Evolutionary conservation across 163 green algal genomes (phyloP), one percentile per base, ranked within the genome.

Genomic region (Scenedesmus sp.): DNA sequence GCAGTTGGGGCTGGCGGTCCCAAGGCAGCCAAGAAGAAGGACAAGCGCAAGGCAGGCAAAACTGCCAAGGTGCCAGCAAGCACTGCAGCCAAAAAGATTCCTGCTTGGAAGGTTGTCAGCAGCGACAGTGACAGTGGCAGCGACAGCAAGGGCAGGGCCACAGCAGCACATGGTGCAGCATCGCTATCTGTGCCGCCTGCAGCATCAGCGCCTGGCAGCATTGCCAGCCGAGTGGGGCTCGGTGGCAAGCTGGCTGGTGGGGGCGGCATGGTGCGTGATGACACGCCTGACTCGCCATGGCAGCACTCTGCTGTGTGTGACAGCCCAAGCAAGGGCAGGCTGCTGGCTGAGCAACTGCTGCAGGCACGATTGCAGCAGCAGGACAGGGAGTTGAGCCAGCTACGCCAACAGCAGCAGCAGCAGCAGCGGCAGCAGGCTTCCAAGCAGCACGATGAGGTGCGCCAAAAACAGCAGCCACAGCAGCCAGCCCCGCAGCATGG

Each of bases 311-410:
- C 68, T 33, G 84, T 49, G 10, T 51, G n/a, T 83, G 85, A 73
- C 6, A 90, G 59, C 59, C 56, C 56, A 22, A 81, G 83, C 83
- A 88, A 81, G 24, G 83, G 83, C 44, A 90, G 40, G 68, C 49
- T 56, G 43, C 73, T 90, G 24, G 85, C 85, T 56, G 85, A 90
- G 68, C 68, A 90, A 68, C 43, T 90, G n/a, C 85, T 90, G 85
- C 85, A 90, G 68, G 85, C 85, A 7, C 42, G 68, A 7, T 30
- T 90, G 85, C 68, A 84, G 85, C 85, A 90, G 68, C 68, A 90
- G 44, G 44, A 83, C 30, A 16, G 76, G 85, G 85, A 90, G 68
- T 26, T 90, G 37, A 83, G 73, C 33, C 73, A 83, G 37, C 73
- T 83, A 18, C 40, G 73, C 20, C 37, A 44, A 20, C 65, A 42